phyloP scores from a whole-genome alignment of 495 filamentous ascomycete species.

The Pseudomonodictys pantanalensis region DNA sequence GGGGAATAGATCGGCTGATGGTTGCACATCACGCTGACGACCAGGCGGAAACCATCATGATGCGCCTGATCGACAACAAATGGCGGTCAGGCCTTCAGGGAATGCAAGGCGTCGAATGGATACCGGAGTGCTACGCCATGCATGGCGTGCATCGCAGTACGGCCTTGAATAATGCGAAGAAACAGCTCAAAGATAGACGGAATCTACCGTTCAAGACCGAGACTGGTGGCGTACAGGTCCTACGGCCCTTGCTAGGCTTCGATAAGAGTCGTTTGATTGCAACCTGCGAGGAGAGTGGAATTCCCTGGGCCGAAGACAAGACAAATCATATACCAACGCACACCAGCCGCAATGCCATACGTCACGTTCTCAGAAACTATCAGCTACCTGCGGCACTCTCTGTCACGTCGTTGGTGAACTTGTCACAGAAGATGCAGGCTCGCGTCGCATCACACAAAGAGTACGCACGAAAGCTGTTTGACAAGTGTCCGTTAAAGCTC shows the following conservation, averaged over 20 bases:
- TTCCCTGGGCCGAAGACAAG: constrained; percentile 77
- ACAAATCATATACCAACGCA: constrained; percentile 80
- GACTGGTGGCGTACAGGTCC: constrained; percentile 65
- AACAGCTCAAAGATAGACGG: not conserved
- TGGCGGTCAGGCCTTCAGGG: constrained; percentile 64
- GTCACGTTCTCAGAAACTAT: constrained; percentile 55
- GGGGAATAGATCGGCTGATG: constrained; percentile 55
- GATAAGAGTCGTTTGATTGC: constrained; percentile 67
- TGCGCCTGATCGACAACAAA: constrained; percentile 63
- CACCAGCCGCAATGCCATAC: constrained; percentile 76
- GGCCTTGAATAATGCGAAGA: constrained; percentile 16
- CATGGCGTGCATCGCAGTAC: constrained; percentile 68
- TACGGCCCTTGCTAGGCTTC: constrained; percentile 73
- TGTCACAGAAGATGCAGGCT: constrained; percentile 47
- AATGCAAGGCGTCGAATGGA: constrained; percentile 60
- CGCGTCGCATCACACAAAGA: constrained; percentile 35
- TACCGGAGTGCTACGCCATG: constrained; percentile 80
- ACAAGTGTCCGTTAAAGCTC: constrained; percentile 11
- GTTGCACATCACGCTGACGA: constrained; percentile 85
- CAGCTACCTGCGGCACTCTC: constrained; percentile 67
- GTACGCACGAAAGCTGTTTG: constrained; percentile 25
- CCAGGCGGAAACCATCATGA: constrained; percentile 81
- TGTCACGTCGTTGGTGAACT: constrained; percentile 58
- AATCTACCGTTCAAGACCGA: constrained; percentile 50
- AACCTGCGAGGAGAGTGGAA: constrained; percentile 63